A percentile compares a stretch with the other conserved stretches of the same genome.
Evolutionary conservation across 345 rosid genomes (phyloP).

Genomic region (Gossypium herbaceum): DNA sequence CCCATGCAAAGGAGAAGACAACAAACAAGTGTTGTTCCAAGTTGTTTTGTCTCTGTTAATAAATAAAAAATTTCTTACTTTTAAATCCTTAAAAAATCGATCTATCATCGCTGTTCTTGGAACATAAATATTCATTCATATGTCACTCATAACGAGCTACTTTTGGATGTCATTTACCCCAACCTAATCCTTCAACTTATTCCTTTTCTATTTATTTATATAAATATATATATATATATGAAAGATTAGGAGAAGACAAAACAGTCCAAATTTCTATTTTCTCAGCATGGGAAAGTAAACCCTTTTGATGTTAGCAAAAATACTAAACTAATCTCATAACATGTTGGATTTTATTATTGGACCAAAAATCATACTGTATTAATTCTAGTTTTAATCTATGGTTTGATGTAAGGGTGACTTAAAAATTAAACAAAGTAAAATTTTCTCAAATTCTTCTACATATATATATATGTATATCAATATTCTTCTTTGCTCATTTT

Average conservation of each 20-base stretch:
- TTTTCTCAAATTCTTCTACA: neutral
- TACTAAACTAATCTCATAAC: neutral
- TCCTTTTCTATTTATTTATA: constrained; percentile 11
- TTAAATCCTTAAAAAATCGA: neutral
- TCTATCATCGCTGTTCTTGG: neutral
- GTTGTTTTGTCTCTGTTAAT: constrained; percentile 17
- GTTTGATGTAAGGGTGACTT: neutral
- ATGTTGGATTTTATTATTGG: neutral
- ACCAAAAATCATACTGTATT: no score
- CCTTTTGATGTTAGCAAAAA: constrained; percentile 15
- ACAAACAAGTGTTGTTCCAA: constrained; percentile 18
- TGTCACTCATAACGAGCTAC: constrained; percentile 24
- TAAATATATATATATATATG: neutral
- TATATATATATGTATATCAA: neutral
- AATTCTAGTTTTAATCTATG: neutral
- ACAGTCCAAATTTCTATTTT: constrained; percentile 21
- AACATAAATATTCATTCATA: constrained; percentile 13
- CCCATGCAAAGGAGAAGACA: constrained; percentile 33
- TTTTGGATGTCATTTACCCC: constrained; percentile 26
- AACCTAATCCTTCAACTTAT: constrained; percentile 29
- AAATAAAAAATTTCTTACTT: neutral
- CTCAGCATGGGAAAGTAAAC: constrained; percentile 22
- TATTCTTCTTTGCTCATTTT: neutral
- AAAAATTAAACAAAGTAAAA: neutral
- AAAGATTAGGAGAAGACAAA: constrained; percentile 13